Evolutionary conservation across 208 protist genomes (phyloP), one percentile per base, ranked within the genome.

Genomic region (Trypanosoma brucei): DNA sequence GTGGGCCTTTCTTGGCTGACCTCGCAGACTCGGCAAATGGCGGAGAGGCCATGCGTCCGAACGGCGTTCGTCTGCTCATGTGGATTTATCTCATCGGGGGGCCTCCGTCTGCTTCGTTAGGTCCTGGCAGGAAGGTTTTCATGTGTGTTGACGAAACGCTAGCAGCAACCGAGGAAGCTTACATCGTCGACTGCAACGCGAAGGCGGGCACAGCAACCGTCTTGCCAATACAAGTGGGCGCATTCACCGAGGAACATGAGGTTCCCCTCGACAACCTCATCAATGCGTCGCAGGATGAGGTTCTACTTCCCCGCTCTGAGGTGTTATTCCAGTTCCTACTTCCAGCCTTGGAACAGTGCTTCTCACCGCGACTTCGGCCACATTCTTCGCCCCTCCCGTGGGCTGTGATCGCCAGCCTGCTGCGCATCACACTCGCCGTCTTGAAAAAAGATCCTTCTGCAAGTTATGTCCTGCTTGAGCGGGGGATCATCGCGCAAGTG

Each of bases 401-500:
- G 60, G 54, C 68, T 33, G 42, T 62, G n/a, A 31, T 85, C 35
- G 68, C 68, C 31, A 68, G 35, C 31, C 49, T 88, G 13, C 53
- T 87, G 11, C 68, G 79, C 36, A 73, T 88, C 30, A 75, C 75
- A 6, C 35, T 59, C 3, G 65, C 55, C 3, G 59, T 88, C 22
- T 45, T 84, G 65, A 73, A 67, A 0, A 57, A 77, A n/a, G 46
- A 81, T 52, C 78, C 82, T 8, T 30, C 57, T 39, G 45, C 75
- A 31, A 86, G 73, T 40, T 66, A 66, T 36, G 53, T 68, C 34
- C 81, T 93, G n/a, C 65, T 88, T 2, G 64, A 76, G 52, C n/a
- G 40, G 45, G 70, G 75, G 3, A 60, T 75, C 37, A 30, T 93
- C 55, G 56, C 46, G 22, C 37, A 40, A 2, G 62, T 93, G 13